Conservation (phyloP, 208 protist genomes). For the Trypanosoma platydactyli region DNA sequence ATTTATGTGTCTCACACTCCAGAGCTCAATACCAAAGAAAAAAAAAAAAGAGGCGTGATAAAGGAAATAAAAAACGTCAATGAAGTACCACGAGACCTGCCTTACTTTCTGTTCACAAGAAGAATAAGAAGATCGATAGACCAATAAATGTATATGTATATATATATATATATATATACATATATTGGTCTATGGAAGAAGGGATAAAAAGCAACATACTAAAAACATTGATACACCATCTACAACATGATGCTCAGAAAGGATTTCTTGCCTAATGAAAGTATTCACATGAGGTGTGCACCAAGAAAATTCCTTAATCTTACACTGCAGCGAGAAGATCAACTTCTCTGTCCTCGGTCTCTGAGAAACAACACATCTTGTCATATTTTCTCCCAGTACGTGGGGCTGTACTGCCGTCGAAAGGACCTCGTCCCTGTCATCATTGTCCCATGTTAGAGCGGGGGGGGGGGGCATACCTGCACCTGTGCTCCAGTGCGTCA, state of each 20-base stretch:
- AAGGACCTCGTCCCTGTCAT: not conserved
- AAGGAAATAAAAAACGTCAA: constrained; percentile 1
- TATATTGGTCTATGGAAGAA: not conserved
- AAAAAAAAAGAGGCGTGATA: not conserved
- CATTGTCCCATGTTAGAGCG: not conserved
- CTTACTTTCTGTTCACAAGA: too few species aligned
- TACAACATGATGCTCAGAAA: too few species aligned
- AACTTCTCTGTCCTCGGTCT: constrained; percentile 14
- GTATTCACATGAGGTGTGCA: constrained; percentile 1
- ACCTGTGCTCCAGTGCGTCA: not conserved
- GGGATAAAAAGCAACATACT: not conserved
- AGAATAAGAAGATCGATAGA: not conserved
- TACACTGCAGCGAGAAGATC: constrained; percentile 9
- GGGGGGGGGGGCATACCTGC: not conserved
- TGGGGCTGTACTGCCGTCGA: not conserved
- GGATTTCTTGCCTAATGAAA: not conserved
- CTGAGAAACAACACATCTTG: not conserved
- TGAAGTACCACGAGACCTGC: too few species aligned
- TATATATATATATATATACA: constrained; percentile 17
- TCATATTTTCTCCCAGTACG: too few species aligned
- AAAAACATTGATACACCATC: not conserved
- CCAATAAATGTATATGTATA: constrained; percentile 15
- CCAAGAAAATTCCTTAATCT: constrained; percentile 11
- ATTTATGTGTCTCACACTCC: not conserved
- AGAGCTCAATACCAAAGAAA: too few species aligned